Percentiles rank a stretch among this genome's conserved stretches.
These are phyloP conservation scores for Amanita exitialis DNA, from an alignment of 768 basidiomycete genomes.

Conservation along the genomic window DNA sequence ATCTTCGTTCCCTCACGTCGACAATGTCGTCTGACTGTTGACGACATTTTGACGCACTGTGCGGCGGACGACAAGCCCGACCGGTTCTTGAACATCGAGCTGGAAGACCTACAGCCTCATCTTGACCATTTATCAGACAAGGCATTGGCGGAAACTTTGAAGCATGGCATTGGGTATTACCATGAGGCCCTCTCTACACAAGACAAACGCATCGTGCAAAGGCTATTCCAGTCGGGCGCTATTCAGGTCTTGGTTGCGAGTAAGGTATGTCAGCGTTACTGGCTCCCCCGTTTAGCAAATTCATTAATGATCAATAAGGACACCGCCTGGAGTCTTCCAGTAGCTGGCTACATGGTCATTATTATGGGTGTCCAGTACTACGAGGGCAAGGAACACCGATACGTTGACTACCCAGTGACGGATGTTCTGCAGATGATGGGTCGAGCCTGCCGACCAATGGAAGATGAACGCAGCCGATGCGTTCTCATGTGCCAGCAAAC, in stretches of 20 bases:
- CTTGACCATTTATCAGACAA: constrained; percentile 76
- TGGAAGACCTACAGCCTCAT: constrained; percentile 76
- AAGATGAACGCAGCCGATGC: constrained; percentile 87
- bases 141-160: constrained; percentile 67
- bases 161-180: constrained; percentile 89
- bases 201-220: constrained; percentile 90
- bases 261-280: constrained; percentile 44
- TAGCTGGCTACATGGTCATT: constrained; percentile 94
- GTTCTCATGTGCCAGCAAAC: constrained; percentile 97
- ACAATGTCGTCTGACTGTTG: constrained; percentile 90
- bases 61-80: constrained; percentile 77
- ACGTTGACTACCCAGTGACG: constrained; percentile 96
- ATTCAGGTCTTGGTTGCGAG: constrained; percentile 93
- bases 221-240: constrained; percentile 87
- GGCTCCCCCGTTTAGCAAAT: background rate
- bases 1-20: constrained; percentile 89
- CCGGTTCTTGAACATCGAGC: constrained; percentile 84
- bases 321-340: constrained; percentile 91
- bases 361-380: constrained; percentile 99
- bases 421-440: constrained; percentile 99
- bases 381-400: constrained; percentile 96
- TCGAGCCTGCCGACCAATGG: constrained; percentile 82
- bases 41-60: constrained; percentile 85
- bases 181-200: constrained; percentile 90
- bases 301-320: constrained; percentile 39